These are phyloP conservation scores for Paramyrothecium sp. DNA, from an alignment of 2,329 filamentous ascomycete species.

Conservation along the genomic window DNA sequence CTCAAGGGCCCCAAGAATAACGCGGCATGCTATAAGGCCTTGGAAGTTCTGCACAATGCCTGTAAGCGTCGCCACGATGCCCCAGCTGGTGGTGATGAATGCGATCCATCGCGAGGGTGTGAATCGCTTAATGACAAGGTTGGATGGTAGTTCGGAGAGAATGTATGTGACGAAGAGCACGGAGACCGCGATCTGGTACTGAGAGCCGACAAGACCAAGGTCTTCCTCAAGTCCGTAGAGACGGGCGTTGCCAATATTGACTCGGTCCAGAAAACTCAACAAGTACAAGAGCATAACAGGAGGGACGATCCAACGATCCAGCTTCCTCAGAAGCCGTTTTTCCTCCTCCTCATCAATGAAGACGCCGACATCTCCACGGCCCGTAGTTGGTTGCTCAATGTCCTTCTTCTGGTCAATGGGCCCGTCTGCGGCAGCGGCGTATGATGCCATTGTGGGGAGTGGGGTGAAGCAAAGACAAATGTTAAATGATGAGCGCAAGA, in stretches of 20 bases:
- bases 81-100: conserved; percentile 32
- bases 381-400: conserved; percentile 13
- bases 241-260: conserved; percentile 55
- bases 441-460: background rate
- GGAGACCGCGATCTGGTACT: conserved; percentile 48
- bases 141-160: conserved; percentile 39
- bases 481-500: background rate
- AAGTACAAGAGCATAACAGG: conserved; percentile 62
- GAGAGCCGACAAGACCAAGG: conserved; percentile 52
- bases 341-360: conserved; percentile 27
- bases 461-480: background rate
- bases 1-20: conserved; percentile 44
- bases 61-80: conserved; percentile 44
- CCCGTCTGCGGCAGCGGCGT: background rate
- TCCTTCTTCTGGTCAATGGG: conserved; percentile 9
- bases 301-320: conserved; percentile 61
- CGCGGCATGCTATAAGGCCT: conserved; percentile 36
- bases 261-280: conserved; percentile 26
- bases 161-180: conserved; percentile 35
- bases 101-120: conserved; percentile 28
- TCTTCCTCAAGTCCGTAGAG: conserved; percentile 63
- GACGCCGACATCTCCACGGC: conserved; percentile 12
- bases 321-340: conserved; percentile 51
- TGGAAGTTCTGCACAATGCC: conserved; percentile 36
- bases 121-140: conserved; percentile 37